These are phyloP conservation scores for Turritis glabra DNA, from an alignment of 345 rosid species.

Conservation along the genomic window DNA sequence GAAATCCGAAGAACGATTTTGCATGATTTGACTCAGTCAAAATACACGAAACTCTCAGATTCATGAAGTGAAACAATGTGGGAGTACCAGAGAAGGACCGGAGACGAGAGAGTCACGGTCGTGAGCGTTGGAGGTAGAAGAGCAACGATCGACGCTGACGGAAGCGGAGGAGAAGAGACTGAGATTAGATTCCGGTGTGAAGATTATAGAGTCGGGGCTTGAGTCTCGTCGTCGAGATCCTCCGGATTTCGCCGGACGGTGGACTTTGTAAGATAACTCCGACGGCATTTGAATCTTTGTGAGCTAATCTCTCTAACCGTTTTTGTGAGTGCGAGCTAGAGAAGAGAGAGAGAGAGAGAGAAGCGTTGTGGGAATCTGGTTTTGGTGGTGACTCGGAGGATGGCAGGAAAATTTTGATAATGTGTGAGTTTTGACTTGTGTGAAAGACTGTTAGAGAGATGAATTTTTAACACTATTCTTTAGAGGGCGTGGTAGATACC, in stretches of 20 bases:
- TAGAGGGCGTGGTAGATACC: slow-evolving; percentile 4
- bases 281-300: slow-evolving; percentile 43
- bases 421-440: neutral
- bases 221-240: slow-evolving; percentile 60
- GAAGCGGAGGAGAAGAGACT: slow-evolving; percentile 91
- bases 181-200: slow-evolving; percentile 78
- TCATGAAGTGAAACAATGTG: neutral
- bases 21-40: slow-evolving; percentile 30
- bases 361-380: too few species aligned
- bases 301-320: neutral
- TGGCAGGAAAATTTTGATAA: neutral
- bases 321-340: neutral
- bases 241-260: slow-evolving; percentile 40
- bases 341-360: slow-evolving; percentile 1
- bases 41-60: neutral
- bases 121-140: slow-evolving; percentile 77
- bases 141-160: slow-evolving; percentile 89
- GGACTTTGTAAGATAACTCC: slow-evolving; percentile 42
- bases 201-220: slow-evolving; percentile 84
- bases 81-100: slow-evolving; percentile 62
- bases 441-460: neutral
- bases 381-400: neutral
- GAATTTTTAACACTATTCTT: neutral
- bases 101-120: slow-evolving; percentile 74
- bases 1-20: neutral